Conservation (phyloP, 148 eudicot species). For the Chenopodium album region DNA sequence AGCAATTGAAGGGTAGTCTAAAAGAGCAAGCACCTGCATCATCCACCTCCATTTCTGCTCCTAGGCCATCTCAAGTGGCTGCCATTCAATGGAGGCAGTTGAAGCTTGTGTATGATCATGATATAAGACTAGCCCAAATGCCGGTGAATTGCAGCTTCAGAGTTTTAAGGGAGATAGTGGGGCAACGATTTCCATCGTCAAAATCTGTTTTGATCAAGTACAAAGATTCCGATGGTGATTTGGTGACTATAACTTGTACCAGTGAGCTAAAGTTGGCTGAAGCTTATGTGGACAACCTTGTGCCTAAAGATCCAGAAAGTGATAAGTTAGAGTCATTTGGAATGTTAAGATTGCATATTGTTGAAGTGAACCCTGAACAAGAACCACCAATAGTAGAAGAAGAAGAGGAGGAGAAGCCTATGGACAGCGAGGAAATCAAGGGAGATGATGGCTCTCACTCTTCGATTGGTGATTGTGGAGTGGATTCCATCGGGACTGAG, state of each 20-base stretch:
- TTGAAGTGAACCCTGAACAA: constrained; percentile 85
- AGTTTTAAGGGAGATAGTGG: constrained; percentile 70
- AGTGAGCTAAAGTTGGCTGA: constrained; percentile 82
- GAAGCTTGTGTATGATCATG: constrained; percentile 94
- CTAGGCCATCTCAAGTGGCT: constrained; percentile 26
- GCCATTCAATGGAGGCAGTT: constrained; percentile 55
- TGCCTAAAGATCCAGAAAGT: constrained; percentile 55
- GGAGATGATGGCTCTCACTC: constrained; percentile 64
- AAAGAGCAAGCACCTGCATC: constrained; percentile 31
- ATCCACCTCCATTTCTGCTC: constrained; percentile 23
- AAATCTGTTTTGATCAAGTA: constrained; percentile 81
- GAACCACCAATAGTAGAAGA: constrained; percentile 78
- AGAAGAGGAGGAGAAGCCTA: constrained; percentile 66
- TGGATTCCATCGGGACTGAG: constrained; percentile 53
- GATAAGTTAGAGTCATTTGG: constrained; percentile 53
- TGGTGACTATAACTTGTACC: constrained; percentile 83
- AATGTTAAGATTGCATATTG: constrained; percentile 77
- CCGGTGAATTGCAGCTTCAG: constrained; percentile 72
- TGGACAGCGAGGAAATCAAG: constrained; percentile 46
- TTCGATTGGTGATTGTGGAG: constrained; percentile 50
- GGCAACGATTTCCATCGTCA: constrained; percentile 69
- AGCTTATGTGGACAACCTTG: constrained; percentile 52
- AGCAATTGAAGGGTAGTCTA: constrained; percentile 30
- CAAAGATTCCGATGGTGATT: constrained; percentile 79
- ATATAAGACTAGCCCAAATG: constrained; percentile 89